Evolutionary conservation across 805 yeast species (phyloP), one percentile per base, ranked within the genome.

Genomic region (Grigorovia yakushimaensis): DNA sequence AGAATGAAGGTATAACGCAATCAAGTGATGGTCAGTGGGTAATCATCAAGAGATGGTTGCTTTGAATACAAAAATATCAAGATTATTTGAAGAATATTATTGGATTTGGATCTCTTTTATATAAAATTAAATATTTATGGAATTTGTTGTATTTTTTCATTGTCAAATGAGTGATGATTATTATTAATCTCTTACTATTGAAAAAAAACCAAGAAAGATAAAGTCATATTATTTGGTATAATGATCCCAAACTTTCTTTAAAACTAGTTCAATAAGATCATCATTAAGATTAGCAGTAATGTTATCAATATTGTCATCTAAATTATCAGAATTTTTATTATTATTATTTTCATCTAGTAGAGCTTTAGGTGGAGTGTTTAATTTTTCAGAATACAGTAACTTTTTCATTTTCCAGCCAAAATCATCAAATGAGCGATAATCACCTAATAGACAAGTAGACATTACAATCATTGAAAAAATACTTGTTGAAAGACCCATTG

Each of bases 371-470:
- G 17, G n/a, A 33, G 37, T 33, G 17, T 33, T 33, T 33, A 33
- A 13, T 33, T 15, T 33, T 17, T 33, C 17, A 11, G 37, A 33
- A 33, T 33, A 33, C 3, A 50, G 38, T n/a, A 47, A 39, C 3
- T 36, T 18, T 33, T 33, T 45, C 10, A 48, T 30, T 11, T 36
- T 37, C 1, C 21, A 9, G 4, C 42, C 17, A 44, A 88, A 85
- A 60, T 88, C 96, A 47, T 73, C 70, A 42, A 82, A 70, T 24
- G 69, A 72, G 7, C 85, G 76, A 10, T 88, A 82, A 58, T 88
- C 95, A 65, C 75, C 72, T 39, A 80, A 71, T 96, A 96, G 88
- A 57, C 87, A 81, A 2, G 79, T 71, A 2, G 95, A 94, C 38
- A 85, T 76, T 1, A 81, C 69, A 4, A 78, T 65, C 87, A 86